These are phyloP conservation scores for Teratosphaeria destructans DNA, from an alignment of 2,329 filamentous ascomycete genomes.

Conservation along the genomic window DNA sequence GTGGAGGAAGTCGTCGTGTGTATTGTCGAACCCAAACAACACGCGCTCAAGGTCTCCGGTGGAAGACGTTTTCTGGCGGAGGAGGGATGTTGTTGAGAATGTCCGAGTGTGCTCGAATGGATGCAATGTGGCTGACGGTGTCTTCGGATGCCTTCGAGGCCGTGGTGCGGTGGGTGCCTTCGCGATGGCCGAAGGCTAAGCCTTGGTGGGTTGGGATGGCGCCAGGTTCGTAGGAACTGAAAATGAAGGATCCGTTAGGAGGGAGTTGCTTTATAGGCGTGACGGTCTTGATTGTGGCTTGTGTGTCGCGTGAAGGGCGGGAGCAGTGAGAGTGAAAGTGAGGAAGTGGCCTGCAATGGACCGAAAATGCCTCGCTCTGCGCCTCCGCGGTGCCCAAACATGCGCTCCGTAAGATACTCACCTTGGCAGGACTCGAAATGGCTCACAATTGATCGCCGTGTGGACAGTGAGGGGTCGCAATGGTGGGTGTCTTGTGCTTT, in stretches of 20 bases:
- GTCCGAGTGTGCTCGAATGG: constrained; percentile 35
- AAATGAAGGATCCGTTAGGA: neutral
- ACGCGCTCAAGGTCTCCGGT: constrained; percentile 29
- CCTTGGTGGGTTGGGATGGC: neutral
- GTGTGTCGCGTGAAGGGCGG: neutral
- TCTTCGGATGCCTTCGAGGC: constrained; percentile 32
- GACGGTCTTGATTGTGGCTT: neutral
- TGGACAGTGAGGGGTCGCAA: neutral
- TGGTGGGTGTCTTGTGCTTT: neutral
- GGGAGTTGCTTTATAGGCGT: neutral
- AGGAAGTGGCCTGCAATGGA: neutral
- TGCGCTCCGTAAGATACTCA: neutral
- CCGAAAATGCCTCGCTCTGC: neutral
- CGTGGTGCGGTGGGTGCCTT: constrained; percentile 35
- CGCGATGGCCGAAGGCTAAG: constrained; percentile 25
- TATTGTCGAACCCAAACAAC: constrained; percentile 33
- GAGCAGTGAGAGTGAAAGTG: neutral
- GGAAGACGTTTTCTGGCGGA: constrained; percentile 20
- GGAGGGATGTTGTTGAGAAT: constrained; percentile 34
- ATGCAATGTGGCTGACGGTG: constrained; percentile 38
- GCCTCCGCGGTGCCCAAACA: neutral
- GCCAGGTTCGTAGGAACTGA: neutral
- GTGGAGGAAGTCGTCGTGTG: constrained; percentile 47
- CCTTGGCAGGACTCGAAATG: neutral
- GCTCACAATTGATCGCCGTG: neutral